Conservation (phyloP, 495 filamentous ascomycete genomes). For the Chaetomidium leptoderma region DNA sequence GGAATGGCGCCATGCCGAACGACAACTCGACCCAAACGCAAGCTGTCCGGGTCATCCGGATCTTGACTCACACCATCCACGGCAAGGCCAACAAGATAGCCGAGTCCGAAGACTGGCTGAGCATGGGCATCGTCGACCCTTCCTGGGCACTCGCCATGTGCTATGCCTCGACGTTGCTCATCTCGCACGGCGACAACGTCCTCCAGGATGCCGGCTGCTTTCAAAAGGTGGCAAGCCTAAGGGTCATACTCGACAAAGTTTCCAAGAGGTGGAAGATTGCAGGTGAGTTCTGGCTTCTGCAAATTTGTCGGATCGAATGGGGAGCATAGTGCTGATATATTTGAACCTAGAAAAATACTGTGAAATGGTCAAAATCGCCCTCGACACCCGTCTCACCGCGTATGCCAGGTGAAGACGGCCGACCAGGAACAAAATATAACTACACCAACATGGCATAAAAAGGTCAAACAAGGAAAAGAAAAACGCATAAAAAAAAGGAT, state of each 20-base stretch:
- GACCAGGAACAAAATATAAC: no score
- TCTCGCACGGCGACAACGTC: conserved; percentile 23
- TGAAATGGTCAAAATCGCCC: conserved; percentile 5
- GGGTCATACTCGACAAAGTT: conserved; percentile 9
- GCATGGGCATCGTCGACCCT: conserved; percentile 18
- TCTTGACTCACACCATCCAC: conserved; percentile 21
- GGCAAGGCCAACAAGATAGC: conserved; percentile 14
- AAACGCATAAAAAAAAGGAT: background rate
- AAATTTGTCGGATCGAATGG: background rate
- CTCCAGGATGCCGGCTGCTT: conserved; percentile 22
- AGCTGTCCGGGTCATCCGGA: conserved; percentile 20
- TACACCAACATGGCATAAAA: no score
- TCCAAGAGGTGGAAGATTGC: conserved; percentile 30
- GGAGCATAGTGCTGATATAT: background rate
- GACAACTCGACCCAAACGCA: conserved; percentile 5
- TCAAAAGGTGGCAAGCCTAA: conserved; percentile 22
- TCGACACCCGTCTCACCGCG: conserved; percentile 1
- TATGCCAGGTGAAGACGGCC: conserved; percentile 7
- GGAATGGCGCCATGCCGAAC: background rate
- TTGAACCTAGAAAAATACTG: conserved; percentile 8
- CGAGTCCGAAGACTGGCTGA: conserved; percentile 4
- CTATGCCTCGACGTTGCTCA: conserved; percentile 26
- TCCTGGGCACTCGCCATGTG: conserved; percentile 26
- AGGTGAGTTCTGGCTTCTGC: conserved; percentile 17
- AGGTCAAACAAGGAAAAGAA: background rate